Conservation (phyloP, 495 filamentous ascomycete species). For the Penicillium crystallinum region DNA sequence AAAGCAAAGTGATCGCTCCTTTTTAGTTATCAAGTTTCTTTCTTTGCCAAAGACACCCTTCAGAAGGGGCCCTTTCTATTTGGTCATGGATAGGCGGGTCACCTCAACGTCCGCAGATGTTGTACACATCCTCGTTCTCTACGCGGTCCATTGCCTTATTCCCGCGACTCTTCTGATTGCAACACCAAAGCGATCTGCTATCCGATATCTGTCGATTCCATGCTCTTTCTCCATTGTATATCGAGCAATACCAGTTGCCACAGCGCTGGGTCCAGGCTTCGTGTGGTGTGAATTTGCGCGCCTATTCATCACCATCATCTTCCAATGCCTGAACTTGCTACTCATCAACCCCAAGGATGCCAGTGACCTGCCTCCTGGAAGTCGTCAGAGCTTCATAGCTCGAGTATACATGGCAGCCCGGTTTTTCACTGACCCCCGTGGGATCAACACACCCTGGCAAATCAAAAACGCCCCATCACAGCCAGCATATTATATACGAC, state of each 20-base stretch:
- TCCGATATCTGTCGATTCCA: constrained; percentile 16
- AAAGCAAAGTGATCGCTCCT: background rate
- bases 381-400: background rate
- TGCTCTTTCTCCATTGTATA: constrained; percentile 7
- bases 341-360: constrained; percentile 14
- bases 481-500: constrained; percentile 14
- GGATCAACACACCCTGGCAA: constrained; percentile 19
- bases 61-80: background rate
- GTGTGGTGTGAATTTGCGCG: constrained; percentile 19
- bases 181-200: constrained; percentile 14
- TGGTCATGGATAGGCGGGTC: background rate
- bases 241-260: constrained; percentile 8
- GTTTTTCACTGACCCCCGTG: constrained; percentile 16
- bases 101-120: constrained; percentile 6
- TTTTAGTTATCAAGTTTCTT: background rate
- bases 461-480: constrained; percentile 18
- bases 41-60: background rate
- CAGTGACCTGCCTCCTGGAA: constrained; percentile 5
- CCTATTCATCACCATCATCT: constrained; percentile 13
- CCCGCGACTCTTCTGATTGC: constrained; percentile 10
- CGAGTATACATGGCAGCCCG: constrained; percentile 5
- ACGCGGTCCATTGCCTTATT: constrained; percentile 7
- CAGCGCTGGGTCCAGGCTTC: constrained; percentile 12
- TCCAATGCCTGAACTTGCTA: constrained; percentile 15
- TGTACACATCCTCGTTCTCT: constrained; percentile 6